Evolutionary conservation across 2,329 filamentous ascomycete species (phyloP).

Genomic region (Alternaria infectoria): DNA sequence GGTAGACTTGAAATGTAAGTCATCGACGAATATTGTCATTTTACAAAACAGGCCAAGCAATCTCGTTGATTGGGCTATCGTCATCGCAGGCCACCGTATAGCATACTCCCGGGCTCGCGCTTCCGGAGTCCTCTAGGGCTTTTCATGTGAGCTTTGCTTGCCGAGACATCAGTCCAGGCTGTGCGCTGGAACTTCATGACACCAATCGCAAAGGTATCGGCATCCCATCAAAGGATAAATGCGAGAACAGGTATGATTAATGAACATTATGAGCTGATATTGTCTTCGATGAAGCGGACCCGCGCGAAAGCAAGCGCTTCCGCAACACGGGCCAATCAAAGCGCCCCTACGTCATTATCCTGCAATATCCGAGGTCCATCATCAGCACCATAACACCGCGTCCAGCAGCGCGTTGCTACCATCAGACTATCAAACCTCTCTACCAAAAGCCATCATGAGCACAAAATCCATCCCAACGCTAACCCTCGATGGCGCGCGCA

Average conservation of each 20-base stretch:
- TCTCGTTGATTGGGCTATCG: not conserved
- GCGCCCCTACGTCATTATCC: not conserved
- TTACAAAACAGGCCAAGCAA: rapidly evolving
- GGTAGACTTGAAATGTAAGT: not conserved
- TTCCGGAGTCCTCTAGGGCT: not conserved
- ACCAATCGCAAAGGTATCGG: not conserved
- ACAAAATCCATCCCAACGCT: slow-evolving; percentile 40
- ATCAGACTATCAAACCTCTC: not conserved
- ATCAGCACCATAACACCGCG: not conserved
- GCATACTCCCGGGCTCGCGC: not conserved
- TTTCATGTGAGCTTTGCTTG: not conserved
- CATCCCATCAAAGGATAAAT: not conserved
- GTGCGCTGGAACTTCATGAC: not conserved
- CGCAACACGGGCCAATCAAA: not conserved
- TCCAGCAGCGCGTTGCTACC: not conserved
- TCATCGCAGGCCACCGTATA: not conserved
- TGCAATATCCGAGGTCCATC: slow-evolving; percentile 3
- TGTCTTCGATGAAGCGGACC: not conserved
- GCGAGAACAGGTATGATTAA: not conserved
- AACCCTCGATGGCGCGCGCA: slow-evolving; percentile 46
- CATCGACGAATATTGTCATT: not conserved
- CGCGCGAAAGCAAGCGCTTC: not conserved
- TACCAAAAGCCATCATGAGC: slow-evolving; percentile 31
- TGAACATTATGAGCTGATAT: not conserved
- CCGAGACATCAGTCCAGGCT: not conserved